phyloP scores from a whole-genome alignment of 345 rosid species.

The Gossypium australe region DNA sequence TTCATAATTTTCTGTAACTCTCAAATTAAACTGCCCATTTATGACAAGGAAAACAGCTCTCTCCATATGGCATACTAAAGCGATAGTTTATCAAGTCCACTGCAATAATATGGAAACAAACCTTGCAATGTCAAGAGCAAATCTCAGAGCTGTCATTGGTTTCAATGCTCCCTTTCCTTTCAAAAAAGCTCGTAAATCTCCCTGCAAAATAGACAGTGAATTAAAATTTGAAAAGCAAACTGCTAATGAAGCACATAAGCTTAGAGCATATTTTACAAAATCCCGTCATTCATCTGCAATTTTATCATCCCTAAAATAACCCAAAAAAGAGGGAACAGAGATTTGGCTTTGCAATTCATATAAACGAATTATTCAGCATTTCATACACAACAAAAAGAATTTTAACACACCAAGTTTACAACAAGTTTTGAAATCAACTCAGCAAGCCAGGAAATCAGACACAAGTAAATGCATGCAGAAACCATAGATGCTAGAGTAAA shows the following conservation, averaged over 20 bases:
- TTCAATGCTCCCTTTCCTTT: slow-evolving; percentile 55
- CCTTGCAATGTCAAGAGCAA: slow-evolving; percentile 98
- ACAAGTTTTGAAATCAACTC: background rate
- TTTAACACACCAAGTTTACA: background rate
- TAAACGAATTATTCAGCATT: background rate
- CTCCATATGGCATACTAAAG: background rate
- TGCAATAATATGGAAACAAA: slow-evolving; percentile 18
- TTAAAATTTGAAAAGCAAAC: background rate
- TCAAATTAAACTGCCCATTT: background rate
- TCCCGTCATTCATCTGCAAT: background rate
- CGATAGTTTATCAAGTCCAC: background rate
- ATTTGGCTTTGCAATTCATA: background rate
- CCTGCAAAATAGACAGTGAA: slow-evolving; percentile 37
- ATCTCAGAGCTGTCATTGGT: slow-evolving; percentile 52
- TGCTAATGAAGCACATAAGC: background rate
- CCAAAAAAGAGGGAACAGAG: background rate
- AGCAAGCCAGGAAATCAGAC: background rate
- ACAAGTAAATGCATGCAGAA: background rate
- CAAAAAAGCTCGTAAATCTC: slow-evolving; percentile 64
- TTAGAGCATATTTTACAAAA: background rate
- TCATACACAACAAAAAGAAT: background rate
- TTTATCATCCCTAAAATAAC: background rate
- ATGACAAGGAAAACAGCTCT: background rate
- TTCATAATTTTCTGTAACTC: background rate
- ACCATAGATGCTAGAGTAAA: slow-evolving; percentile 2